Evolutionary conservation across 2,329 filamentous ascomycete species (phyloP), one percentile per base, ranked within the genome.

Genomic region (Cephalotrichum gorgonifer): DNA sequence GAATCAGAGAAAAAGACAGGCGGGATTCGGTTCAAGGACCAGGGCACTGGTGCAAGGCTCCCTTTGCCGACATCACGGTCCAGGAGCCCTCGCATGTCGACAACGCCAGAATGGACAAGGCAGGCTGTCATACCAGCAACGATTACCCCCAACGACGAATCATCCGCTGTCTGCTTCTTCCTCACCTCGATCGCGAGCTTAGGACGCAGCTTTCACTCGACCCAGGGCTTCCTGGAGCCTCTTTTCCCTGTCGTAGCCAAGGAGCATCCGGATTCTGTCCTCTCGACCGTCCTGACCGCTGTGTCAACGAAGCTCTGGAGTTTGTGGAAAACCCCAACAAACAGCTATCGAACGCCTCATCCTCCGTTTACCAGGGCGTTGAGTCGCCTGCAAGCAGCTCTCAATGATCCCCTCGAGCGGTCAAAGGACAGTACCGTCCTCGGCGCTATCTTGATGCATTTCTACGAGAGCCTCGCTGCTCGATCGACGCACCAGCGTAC

Each of bases 141-240:
- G 46, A 48, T 53, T 47, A 47, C 49, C 23, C 50, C 52, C 43
- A 51, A 44, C 52, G 52, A 53, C 35, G 50, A 53, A 49, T 51
- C 49, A 42, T 42, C 47, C 44, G 50, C 50, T 43, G 44, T 51
- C 44, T 47, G 45, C 46, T 52, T 52, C 48, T 54, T 54, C 41
- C 52, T 54, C 51, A 51, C 38, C 39, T 52, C 48, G 20, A 52
- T 52, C 30, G 51, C 51, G 31, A 33, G 49, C 49, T 43, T 54
- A 27, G 53, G 53, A 38, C 53, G 53, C 49, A 47, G 51, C 44
- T 47, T 53, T 27, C 25, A 52, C 30, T 54, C 53, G 42, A 54
- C 51, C 27, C 49, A 51, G 43, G 53, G 53, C 41, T 53, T 54
- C 47, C 47, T 54, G 23, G 53, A 54, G 45, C 47, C 43, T 28